A percentile compares a stretch with the other conserved stretches of the same genome.
Evolutionary conservation across 2,329 filamentous ascomycete species (phyloP).

Genomic region (Talaromyces sp.): DNA sequence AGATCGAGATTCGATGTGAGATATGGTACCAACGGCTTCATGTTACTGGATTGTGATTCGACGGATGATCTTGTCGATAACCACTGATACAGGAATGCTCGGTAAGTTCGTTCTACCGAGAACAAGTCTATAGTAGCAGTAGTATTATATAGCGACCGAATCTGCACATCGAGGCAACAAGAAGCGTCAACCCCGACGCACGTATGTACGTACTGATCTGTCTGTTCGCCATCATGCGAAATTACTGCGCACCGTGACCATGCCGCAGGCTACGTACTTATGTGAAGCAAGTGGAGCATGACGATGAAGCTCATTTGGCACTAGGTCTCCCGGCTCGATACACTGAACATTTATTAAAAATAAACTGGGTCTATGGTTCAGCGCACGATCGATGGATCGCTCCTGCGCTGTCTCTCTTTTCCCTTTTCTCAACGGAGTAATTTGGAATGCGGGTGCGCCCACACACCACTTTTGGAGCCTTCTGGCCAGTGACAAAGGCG

Average conservation of each 20-base stretch:
- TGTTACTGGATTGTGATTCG: not conserved
- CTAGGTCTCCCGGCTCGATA: not conserved
- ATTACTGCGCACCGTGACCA: not conserved
- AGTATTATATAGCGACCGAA: not conserved
- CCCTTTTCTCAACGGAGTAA: not conserved
- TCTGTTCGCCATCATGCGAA: not conserved
- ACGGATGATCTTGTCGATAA: not conserved
- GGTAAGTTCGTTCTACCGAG: too few relatives aligned
- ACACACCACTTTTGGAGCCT: not conserved
- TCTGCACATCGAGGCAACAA: not conserved
- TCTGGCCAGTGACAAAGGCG: not conserved
- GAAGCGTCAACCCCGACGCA: not conserved
- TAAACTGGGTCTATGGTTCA: slow-evolving; percentile 7
- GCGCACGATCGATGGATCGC: slow-evolving; percentile 14
- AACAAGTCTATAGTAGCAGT: not conserved
- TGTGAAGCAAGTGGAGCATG: not conserved
- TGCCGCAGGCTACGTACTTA: not conserved
- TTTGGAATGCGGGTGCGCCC: slow-evolving; percentile 3
- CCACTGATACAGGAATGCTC: not conserved
- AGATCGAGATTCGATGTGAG: slow-evolving; percentile 5
- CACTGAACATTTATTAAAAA: not conserved
- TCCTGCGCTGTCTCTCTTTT: not conserved
- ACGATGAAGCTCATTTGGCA: not conserved
- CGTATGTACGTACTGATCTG: not conserved
- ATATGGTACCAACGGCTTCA: slow-evolving; percentile 4